Conservation (phyloP, 2,329 filamentous ascomycete species). For the Aspergillus felis region DNA sequence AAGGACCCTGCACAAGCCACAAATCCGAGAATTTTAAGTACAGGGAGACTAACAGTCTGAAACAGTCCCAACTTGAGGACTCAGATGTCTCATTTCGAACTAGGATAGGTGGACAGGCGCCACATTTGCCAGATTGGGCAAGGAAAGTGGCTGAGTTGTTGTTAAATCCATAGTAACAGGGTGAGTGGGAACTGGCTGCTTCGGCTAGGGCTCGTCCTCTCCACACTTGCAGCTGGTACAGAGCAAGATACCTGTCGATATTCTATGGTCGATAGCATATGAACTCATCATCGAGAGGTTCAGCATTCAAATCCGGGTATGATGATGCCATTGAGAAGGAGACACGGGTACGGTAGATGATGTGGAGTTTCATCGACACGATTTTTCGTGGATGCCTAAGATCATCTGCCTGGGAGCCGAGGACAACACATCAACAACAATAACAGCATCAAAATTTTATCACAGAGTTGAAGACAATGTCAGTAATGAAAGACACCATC, state of each 20-base stretch:
- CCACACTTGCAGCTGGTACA: not conserved
- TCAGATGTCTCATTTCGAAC: not conserved
- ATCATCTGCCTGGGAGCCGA: slow-evolving; percentile 3
- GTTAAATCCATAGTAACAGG: not conserved
- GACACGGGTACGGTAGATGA: not conserved
- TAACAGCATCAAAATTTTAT: not conserved
- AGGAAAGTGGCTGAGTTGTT: not conserved
- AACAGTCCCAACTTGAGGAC: not conserved
- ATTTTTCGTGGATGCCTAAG: slow-evolving; percentile 17
- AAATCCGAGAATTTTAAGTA: not conserved
- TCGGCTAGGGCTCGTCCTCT: not conserved
- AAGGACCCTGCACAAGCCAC: not conserved
- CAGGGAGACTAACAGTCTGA: not conserved
- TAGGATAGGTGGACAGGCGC: not conserved
- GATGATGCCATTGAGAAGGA: not conserved
- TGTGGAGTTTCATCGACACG: slow-evolving; percentile 1
- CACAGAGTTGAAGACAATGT: not conserved
- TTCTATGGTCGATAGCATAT: not conserved
- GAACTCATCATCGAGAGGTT: not conserved
- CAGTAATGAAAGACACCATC: not conserved
- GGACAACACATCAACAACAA: not conserved
- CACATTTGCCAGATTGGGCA: not conserved
- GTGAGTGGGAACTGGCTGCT: no score
- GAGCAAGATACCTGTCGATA: not conserved
- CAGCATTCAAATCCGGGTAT: not conserved